Evolutionary conservation across 345 rosid genomes (phyloP).

Genomic region (Cardamine occulta): DNA sequence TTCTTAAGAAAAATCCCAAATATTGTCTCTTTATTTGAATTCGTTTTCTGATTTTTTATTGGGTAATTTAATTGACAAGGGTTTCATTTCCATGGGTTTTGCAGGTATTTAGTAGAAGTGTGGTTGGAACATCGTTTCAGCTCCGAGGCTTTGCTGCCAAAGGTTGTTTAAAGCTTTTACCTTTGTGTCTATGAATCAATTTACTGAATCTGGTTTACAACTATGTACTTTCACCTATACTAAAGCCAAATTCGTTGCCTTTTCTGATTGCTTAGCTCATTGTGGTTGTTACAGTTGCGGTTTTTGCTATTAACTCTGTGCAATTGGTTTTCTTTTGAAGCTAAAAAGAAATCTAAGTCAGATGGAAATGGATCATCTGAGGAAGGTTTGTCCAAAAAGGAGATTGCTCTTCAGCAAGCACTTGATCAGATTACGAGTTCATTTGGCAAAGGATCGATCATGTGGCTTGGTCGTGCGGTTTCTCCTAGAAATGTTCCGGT

Average conservation of each 20-base stretch:
- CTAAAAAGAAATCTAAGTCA: constrained; percentile 68
- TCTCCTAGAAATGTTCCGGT: constrained; percentile 76
- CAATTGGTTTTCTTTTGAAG: constrained; percentile 47
- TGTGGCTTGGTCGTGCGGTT: constrained; percentile 86
- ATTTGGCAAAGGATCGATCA: constrained; percentile 89
- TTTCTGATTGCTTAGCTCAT: constrained; percentile 16
- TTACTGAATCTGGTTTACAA: background rate
- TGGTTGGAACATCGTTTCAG: constrained; percentile 58
- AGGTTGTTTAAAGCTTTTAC: constrained; percentile 50
- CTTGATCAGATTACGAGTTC: constrained; percentile 81
- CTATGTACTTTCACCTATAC: background rate
- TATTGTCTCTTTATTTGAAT: constrained; percentile 23
- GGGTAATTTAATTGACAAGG: background rate
- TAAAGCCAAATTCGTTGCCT: background rate
- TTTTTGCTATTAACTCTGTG: constrained; percentile 15
- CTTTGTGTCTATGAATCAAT: constrained; percentile 20
- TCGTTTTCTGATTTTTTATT: background rate
- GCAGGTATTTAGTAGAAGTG: constrained; percentile 55
- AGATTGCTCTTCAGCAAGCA: constrained; percentile 83
- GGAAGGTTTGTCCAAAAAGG: constrained; percentile 82
- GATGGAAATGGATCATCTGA: constrained; percentile 74
- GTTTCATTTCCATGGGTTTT: constrained; percentile 29
- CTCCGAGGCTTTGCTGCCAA: constrained; percentile 61
- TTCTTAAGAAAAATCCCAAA: background rate
- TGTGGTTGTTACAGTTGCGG: constrained; percentile 1